These are phyloP conservation scores for Trichothecium roseum DNA, from an alignment of 2,329 filamentous ascomycete species.

Conservation along the genomic window DNA sequence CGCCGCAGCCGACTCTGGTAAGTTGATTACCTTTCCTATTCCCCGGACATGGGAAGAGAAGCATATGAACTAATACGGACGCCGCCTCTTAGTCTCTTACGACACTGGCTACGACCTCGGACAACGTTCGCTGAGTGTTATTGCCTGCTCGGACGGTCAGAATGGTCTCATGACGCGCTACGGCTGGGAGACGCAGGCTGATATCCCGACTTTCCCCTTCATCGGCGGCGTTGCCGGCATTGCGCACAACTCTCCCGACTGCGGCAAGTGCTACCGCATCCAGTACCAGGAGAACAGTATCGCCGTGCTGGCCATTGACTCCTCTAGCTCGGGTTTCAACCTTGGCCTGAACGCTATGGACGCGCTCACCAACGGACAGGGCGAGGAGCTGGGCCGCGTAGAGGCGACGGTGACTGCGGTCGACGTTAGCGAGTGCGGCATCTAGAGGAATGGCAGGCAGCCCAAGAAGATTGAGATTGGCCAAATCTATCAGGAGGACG, in stretches of 20 bases:
- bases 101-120: constrained; percentile 60
- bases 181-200: constrained; percentile 44
- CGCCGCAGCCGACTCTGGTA: constrained; percentile 24
- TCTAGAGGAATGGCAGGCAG: constrained; percentile 11
- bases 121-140: constrained; percentile 38
- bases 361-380: constrained; percentile 41
- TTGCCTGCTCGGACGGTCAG: constrained; percentile 57
- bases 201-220: constrained; percentile 39
- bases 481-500: too few relatives aligned
- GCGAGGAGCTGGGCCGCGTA: constrained; percentile 37
- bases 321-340: constrained; percentile 40
- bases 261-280: constrained; percentile 49
- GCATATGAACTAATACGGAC: constrained; percentile 7
- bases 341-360: constrained; percentile 47
- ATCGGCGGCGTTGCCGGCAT: constrained; percentile 44
- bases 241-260: constrained; percentile 47
- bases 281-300: constrained; percentile 39
- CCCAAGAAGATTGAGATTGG: too few relatives aligned
- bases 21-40: constrained; percentile 1
- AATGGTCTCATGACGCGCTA: constrained; percentile 57
- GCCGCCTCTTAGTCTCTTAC: constrained; percentile 46
- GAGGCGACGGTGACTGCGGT: constrained; percentile 38
- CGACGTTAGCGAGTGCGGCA: constrained; percentile 29
- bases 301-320: constrained; percentile 47
- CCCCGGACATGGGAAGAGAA: not conserved